A percentile compares a stretch with the other conserved stretches of the same genome.
phyloP scores from a whole-genome alignment of 768 basidiomycete genomes.

The Tricholoma saponaceum region DNA sequence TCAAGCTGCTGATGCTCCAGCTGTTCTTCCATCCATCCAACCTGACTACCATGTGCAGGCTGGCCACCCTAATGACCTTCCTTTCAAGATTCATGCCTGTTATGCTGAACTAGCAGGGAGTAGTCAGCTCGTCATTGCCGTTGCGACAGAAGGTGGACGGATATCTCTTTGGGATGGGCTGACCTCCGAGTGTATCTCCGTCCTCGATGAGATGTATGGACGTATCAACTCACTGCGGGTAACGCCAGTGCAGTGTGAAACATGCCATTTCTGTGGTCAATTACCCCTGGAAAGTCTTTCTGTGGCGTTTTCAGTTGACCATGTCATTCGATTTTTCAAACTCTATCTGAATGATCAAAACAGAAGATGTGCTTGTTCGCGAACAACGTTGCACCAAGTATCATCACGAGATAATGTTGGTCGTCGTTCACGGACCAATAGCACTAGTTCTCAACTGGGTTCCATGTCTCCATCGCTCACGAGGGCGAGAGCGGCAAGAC shows the following conservation, averaged over 20 bases:
- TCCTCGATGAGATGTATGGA: constrained; percentile 59
- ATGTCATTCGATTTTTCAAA: constrained; percentile 62
- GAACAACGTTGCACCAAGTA: constrained; percentile 40
- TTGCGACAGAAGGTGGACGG: constrained; percentile 60
- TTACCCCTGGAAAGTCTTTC: constrained; percentile 61
- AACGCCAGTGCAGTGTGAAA: constrained; percentile 45
- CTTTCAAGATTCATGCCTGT: constrained; percentile 51
- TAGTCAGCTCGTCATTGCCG: constrained; percentile 51
- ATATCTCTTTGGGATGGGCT: constrained; percentile 74
- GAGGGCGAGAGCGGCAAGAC: constrained; percentile 46
- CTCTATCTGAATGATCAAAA: constrained; percentile 52
- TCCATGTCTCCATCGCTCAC: constrained; percentile 43
- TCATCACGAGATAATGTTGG: constrained; percentile 45
- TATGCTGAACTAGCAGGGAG: constrained; percentile 46
- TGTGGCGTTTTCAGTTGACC: constrained; percentile 62
- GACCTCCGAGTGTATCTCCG: constrained; percentile 59
- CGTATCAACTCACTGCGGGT: constrained; percentile 58
- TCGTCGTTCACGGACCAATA: constrained; percentile 61
- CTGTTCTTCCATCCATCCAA: constrained; percentile 18
- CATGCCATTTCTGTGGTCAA: constrained; percentile 71
- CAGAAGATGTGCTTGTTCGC: constrained; percentile 65
- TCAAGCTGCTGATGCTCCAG: constrained; percentile 35
- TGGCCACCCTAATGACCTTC: constrained; percentile 53
- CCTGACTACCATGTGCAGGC: constrained; percentile 49
- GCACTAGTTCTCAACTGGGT: constrained; percentile 40